Evolutionary conservation across 495 filamentous ascomycete species (phyloP), one percentile per base, ranked within the genome.

Genomic region (Podospora bellae-mahoneyi): DNA sequence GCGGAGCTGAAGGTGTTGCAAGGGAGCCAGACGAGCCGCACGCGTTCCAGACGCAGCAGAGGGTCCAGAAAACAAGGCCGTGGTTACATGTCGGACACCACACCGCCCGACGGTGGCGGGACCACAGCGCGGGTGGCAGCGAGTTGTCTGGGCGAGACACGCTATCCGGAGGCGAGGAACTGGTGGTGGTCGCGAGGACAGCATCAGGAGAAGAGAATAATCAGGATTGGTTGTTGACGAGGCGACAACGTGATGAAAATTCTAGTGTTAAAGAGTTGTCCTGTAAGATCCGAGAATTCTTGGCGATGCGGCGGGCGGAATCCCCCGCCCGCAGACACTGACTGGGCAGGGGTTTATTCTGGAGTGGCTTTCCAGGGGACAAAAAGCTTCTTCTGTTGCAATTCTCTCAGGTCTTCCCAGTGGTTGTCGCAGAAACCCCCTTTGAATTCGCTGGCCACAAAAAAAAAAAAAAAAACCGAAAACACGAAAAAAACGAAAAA

Each of bases 41-140:
- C 30, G 30, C 4, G 30, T 4, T n/a, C 27, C 28, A 28, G 39
- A 16, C 4, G 58, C 16, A 5, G 20, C 32, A 27, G 55, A 44
- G 18, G 20, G 54, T 6, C 63, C 44, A n/a, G 66, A 60, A 19
- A 23, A 3, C 23, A 60, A 5, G 18, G 70, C 54, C 28, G 60
- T 68, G 69, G 75, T 67, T 66, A 74, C 70, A 73, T 73, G 60
- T 5, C 66, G 66, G 56, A 58, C 44, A 53, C 64, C 62, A 64
- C 62, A 66, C 58, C 66, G 69, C 48, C 64, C 72, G 70, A 75
- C 54, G 64, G 75, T 75, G 74, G 72, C 70, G 75, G 72, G 19
- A 68, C 44, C 28, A 5, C 19, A 54, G 55, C 55, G 56, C 53
- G 66, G 62, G 20, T 60, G 48, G 64, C 64, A 68, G 28, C 65